phyloP scores from a whole-genome alignment of 305 asterid species.

The Fraxinus dipetala region DNA sequence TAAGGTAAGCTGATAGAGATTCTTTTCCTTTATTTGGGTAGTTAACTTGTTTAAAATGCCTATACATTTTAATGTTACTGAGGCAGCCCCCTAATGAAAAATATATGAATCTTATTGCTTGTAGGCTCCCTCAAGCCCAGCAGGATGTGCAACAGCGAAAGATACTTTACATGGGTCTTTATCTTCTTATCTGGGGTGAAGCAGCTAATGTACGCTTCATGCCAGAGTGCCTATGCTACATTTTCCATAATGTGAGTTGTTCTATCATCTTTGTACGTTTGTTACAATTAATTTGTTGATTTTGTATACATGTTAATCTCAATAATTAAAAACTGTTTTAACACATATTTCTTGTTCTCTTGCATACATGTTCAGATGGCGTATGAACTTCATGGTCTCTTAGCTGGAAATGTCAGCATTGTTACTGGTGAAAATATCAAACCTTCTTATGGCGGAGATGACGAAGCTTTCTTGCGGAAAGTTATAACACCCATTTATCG shows the following conservation, averaged over 20 bases:
- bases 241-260: slow-evolving; percentile 87
- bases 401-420: slow-evolving; percentile 98
- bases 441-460: slow-evolving; percentile 98
- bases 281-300: slow-evolving; percentile 12
- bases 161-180: slow-evolving; percentile 96
- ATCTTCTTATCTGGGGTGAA: slow-evolving; percentile 99
- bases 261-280: slow-evolving; percentile 24
- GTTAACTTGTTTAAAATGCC: not conserved
- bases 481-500: slow-evolving; percentile 88
- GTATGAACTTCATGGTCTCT: slow-evolving; percentile 94
- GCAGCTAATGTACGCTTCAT: slow-evolving; percentile 94
- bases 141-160: slow-evolving; percentile 86
- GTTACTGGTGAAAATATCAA: slow-evolving; percentile 98
- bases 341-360: not conserved
- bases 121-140: slow-evolving; percentile 88
- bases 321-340: slow-evolving; percentile 18
- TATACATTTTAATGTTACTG: not conserved
- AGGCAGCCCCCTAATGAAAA: slow-evolving; percentile 16
- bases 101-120: slow-evolving; percentile 21
- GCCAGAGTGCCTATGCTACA: slow-evolving; percentile 98
- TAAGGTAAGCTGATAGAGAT: slow-evolving; percentile 52
- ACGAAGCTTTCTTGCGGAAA: slow-evolving; percentile 81
- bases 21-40: not conserved
- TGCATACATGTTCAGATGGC: slow-evolving; percentile 72
- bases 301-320: not conserved